phyloP scores from a whole-genome alignment of 805 yeast genomes.

The Saccharomycopsis guyanensis region DNA sequence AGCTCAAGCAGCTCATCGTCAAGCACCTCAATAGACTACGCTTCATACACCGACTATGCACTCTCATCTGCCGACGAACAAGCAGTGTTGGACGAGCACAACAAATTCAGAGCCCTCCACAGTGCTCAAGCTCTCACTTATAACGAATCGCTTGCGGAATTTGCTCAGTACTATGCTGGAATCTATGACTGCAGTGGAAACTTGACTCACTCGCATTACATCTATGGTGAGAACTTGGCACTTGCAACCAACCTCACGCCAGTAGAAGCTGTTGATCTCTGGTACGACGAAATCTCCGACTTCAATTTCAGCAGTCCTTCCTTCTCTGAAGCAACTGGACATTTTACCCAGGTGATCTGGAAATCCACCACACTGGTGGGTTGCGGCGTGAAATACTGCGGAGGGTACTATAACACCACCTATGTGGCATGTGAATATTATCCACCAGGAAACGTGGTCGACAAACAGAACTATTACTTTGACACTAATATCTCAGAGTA shows the following conservation, averaged over 20 bases:
- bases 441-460: slow-evolving; percentile 64
- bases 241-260: slow-evolving; percentile 47
- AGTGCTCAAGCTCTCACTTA: slow-evolving; percentile 45
- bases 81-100: slow-evolving; percentile 51
- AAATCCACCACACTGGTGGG: slow-evolving; percentile 52
- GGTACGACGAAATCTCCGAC: slow-evolving; percentile 58
- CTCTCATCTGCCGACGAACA: slow-evolving; percentile 23
- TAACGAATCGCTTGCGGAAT: slow-evolving; percentile 42
- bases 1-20: slow-evolving; percentile 18
- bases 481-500: slow-evolving; percentile 3
- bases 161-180: slow-evolving; percentile 52
- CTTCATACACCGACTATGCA: slow-evolving; percentile 22
- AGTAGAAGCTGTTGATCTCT: slow-evolving; percentile 55
- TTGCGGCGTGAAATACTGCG: slow-evolving; percentile 66
- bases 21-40: slow-evolving; percentile 19
- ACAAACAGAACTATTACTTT: slow-evolving; percentile 26
- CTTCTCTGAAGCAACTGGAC: slow-evolving; percentile 51
- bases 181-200: slow-evolving; percentile 48
- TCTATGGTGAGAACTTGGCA: slow-evolving; percentile 74
- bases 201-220: slow-evolving; percentile 53
- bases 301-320: slow-evolving; percentile 47
- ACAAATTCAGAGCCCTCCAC: slow-evolving; percentile 47
- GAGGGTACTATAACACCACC: slow-evolving; percentile 36
- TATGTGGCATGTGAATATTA: slow-evolving; percentile 71
- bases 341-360: slow-evolving; percentile 81